phyloP scores from a whole-genome alignment of 345 rosid species.

The Citrus unshiu region DNA sequence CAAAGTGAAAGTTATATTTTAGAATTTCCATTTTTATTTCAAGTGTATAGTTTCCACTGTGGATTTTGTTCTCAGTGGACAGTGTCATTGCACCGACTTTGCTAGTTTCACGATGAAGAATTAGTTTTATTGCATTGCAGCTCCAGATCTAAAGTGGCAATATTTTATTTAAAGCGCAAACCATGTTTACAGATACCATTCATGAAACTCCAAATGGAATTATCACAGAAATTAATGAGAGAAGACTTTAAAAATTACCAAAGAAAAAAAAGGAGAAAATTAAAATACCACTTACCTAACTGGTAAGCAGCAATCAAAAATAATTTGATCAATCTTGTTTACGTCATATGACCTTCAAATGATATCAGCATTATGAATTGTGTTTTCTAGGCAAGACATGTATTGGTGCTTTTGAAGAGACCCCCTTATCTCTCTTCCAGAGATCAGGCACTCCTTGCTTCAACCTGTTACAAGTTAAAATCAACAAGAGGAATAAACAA shows the following conservation, averaged over 20 bases:
- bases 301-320: conserved; percentile 86
- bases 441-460: conserved; percentile 22
- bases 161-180: not conserved
- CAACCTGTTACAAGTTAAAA: too few relatives aligned
- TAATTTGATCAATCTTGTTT: conserved; percentile 94
- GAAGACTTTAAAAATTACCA: not conserved
- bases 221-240: not conserved
- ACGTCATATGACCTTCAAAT: conserved; percentile 69
- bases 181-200: not conserved
- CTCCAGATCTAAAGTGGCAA: not conserved
- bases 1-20: not conserved
- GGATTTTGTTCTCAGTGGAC: not conserved
- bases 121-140: not conserved
- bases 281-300: conserved; percentile 47
- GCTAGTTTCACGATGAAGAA: not conserved
- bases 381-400: conserved; percentile 63
- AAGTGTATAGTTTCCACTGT: not conserved
- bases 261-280: not conserved
- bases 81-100: too few relatives aligned
- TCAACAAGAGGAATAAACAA: not conserved
- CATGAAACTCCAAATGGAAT: not conserved
- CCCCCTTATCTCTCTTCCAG: conserved; percentile 67
- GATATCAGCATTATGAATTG: conserved; percentile 91
- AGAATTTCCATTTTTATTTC: not conserved
- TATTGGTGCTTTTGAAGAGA: too few relatives aligned